Conservation (phyloP, 2,329 filamentous ascomycete species). For the Colletotrichum melonis region DNA sequence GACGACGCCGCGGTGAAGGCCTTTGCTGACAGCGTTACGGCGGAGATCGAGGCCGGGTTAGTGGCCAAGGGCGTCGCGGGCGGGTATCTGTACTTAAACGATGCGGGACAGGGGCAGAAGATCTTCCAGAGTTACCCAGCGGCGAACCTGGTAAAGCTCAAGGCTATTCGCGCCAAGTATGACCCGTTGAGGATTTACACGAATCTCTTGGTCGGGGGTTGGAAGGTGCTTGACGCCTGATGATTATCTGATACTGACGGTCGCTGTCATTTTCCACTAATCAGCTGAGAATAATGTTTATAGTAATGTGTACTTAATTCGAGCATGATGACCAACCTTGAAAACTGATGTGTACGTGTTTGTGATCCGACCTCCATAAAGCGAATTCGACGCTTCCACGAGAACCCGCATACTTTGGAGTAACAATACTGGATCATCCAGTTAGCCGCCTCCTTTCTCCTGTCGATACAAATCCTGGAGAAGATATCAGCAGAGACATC, state of each 20-base stretch:
- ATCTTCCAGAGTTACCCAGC: constrained; percentile 35
- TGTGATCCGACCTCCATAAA: background rate
- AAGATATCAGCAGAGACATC: background rate
- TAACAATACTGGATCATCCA: accelerated
- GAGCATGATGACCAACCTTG: background rate
- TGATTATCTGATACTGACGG: accelerated
- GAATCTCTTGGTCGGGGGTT: constrained; percentile 28
- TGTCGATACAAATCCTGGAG: background rate
- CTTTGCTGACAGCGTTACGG: constrained; percentile 15
- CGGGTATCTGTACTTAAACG: constrained; percentile 52
- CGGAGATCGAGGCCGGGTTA: constrained; percentile 19
- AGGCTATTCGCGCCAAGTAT: constrained; percentile 30
- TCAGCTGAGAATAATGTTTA: background rate
- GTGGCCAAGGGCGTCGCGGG: constrained; percentile 25
- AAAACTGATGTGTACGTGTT: background rate
- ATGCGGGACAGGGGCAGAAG: constrained; percentile 54
- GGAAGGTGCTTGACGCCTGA: constrained; percentile 31
- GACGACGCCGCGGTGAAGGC: constrained; percentile 12
- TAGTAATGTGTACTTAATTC: background rate
- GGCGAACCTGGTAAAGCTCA: constrained; percentile 22
- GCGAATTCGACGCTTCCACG: no score
- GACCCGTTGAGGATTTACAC: constrained; percentile 28
- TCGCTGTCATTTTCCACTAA: background rate
- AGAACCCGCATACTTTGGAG: background rate
- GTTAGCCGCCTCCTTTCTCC: background rate